Evolutionary conservation across 371 early-diverging fungal species (phyloP).

Genomic region (Mucor plumbeus): DNA sequence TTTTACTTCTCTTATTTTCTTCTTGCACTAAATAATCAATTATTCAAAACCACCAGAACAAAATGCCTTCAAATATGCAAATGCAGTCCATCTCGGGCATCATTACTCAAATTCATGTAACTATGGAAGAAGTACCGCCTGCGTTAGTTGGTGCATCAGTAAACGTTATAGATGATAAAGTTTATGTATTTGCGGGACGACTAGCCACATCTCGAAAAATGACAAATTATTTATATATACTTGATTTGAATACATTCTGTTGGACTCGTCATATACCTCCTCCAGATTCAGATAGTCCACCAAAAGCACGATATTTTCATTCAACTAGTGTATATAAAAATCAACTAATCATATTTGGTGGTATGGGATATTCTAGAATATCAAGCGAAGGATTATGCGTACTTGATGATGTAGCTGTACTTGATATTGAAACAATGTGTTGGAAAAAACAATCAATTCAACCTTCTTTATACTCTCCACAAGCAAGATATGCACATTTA

Average conservation of each 20-base stretch:
- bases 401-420: constrained; percentile 74
- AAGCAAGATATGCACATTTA: constrained; percentile 85
- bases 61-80: constrained; percentile 8
- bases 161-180: constrained; percentile 64
- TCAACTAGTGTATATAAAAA: constrained; percentile 66
- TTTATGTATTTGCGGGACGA: constrained; percentile 79
- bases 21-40: not conserved
- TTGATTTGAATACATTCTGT: constrained; percentile 61
- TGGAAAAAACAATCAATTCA: constrained; percentile 63
- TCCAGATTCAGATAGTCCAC: constrained; percentile 46
- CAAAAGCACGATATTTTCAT: constrained; percentile 75
- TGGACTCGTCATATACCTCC: constrained; percentile 62
- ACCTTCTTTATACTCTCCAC: constrained; percentile 61
- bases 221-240: constrained; percentile 71
- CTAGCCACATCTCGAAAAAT: constrained; percentile 68
- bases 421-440: constrained; percentile 66
- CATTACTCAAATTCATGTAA: constrained; percentile 67
- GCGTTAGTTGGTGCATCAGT: constrained; percentile 77
- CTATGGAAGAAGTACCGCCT: constrained; percentile 78
- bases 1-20: not conserved
- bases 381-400: constrained; percentile 50
- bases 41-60: not conserved
- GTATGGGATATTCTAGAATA: constrained; percentile 59
- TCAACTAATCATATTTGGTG: constrained; percentile 63
- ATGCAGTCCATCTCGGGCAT: constrained; percentile 74